Base-by-base conservation (phyloP, 1,284 basidiomycete species). In the Cryptococcus floricola region DNA sequence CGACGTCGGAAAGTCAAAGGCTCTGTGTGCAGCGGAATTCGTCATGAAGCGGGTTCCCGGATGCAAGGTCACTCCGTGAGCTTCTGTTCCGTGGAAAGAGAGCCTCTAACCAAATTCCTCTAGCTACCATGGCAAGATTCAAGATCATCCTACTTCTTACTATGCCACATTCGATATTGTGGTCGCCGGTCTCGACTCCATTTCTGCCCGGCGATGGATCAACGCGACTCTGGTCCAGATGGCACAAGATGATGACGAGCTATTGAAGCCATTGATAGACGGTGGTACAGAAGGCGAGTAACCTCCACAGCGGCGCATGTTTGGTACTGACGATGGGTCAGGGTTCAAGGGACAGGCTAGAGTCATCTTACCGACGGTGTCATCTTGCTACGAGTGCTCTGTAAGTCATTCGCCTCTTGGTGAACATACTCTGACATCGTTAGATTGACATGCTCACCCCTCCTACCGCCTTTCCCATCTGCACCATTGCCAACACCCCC, bases 271-370 rank as follows among this genome's bases (percentile, higher is more conserved):
- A n/a, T 82, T 99, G 42, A 97, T 99, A 67, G 96, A 99, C 70
- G 96, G 96, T 38, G 96, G 96, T 44, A 98, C 96, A 1, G 96
- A 99, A 84, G 96, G 95, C 87, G 57, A 37, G 77, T 63, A 7
- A 8, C 12, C 25, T 16, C 12, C 16, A 12, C 25, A 42, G 16
- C 41, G 41, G 41, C 8, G 8, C 19, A 14, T 12, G 18, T 28
- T n/a, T 39, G 47, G n/a, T n/a, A 4, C 39, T 27, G 28, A 39
- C 19, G 50, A 50, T 44, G 59, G 10, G 44, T 13, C 69, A 95
- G 92, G 93, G 31, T 98, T 99, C 84, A 96, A 94, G 78, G 96
- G 96, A 13, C 96, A 99, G 79, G 91, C 95, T 41, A 85, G 95
- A 57, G 95, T 98, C 47, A 98, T 99, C 66, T 80, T 99, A 16